phyloP scores from a whole-genome alignment of 129 eudicot species.

The Calendula officinalis region DNA sequence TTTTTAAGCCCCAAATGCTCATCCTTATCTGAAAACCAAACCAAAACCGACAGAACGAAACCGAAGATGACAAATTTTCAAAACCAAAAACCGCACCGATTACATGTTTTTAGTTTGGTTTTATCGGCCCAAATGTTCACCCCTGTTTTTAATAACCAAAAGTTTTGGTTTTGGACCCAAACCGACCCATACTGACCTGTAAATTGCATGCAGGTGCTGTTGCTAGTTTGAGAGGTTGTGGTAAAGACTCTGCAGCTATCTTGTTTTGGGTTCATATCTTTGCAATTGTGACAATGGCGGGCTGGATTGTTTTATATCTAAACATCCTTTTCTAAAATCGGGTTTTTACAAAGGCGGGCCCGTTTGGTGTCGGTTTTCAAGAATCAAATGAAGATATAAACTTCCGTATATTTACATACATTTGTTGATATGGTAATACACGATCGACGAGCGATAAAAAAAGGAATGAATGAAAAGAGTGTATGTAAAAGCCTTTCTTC shows the following conservation, averaged over 20 bases:
- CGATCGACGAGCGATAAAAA: neutral
- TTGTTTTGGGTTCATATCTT: constrained; percentile 98
- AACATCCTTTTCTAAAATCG: constrained; percentile 57
- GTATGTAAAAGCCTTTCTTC: constrained; percentile 26
- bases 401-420: neutral
- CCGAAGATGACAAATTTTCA: too few species aligned
- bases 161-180: too few species aligned
- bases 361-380: neutral
- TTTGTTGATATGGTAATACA: neutral
- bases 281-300: constrained; percentile 88
- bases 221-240: constrained; percentile 93
- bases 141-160: too few species aligned
- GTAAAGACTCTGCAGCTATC: constrained; percentile 85
- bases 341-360: neutral
- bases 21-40: too few species aligned
- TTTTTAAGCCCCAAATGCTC: too few species aligned
- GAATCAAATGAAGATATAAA: constrained; percentile 14
- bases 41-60: too few species aligned
- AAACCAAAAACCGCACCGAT: too few species aligned
- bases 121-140: too few species aligned
- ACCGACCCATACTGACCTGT: too few species aligned
- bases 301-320: constrained; percentile 86
- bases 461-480: constrained; percentile 3
- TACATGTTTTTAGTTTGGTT: too few species aligned
- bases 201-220: constrained; percentile 67